A percentile compares a stretch with the other conserved stretches of the same genome.
These are phyloP conservation scores for Asterella californica DNA, from an alignment of 225 moss, liverwort and hornwort genomes.

Conservation along the genomic window DNA sequence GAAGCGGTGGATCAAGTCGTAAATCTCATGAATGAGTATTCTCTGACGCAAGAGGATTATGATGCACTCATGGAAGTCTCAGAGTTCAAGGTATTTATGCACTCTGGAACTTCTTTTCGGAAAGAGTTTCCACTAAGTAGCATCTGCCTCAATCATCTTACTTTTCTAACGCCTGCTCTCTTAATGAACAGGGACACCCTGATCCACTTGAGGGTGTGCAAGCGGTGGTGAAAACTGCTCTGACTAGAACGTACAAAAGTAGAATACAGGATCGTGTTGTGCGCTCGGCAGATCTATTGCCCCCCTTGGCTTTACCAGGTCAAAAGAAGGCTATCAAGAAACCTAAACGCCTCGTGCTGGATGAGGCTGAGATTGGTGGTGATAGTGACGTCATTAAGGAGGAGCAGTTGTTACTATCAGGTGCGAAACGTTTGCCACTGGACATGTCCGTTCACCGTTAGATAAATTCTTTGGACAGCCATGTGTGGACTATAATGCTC, in stretches of 20 bases:
- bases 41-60: slow-evolving; percentile 84
- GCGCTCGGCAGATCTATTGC: slow-evolving; percentile 69
- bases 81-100: slow-evolving; percentile 58
- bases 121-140: neutral
- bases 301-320: slow-evolving; percentile 67
- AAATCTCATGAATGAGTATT: slow-evolving; percentile 72
- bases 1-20: slow-evolving; percentile 81
- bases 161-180: neutral
- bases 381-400: slow-evolving; percentile 10
- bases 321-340: slow-evolving; percentile 61
- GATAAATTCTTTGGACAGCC: neutral
- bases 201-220: slow-evolving; percentile 83
- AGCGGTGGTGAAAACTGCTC: slow-evolving; percentile 78
- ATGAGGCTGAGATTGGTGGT: slow-evolving; percentile 38
- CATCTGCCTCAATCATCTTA: neutral
- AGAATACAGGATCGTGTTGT: slow-evolving; percentile 69
- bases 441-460: neutral
- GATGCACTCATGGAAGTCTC: slow-evolving; percentile 72
- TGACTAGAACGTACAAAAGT: slow-evolving; percentile 85
- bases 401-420: neutral
- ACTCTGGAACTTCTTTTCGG: neutral
- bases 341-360: slow-evolving; percentile 71
- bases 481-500: neutral
- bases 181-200: slow-evolving; percentile 54
- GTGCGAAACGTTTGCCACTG: neutral